Conservation (phyloP, 331 rosid species). For the Rosa hybrid region DNA sequence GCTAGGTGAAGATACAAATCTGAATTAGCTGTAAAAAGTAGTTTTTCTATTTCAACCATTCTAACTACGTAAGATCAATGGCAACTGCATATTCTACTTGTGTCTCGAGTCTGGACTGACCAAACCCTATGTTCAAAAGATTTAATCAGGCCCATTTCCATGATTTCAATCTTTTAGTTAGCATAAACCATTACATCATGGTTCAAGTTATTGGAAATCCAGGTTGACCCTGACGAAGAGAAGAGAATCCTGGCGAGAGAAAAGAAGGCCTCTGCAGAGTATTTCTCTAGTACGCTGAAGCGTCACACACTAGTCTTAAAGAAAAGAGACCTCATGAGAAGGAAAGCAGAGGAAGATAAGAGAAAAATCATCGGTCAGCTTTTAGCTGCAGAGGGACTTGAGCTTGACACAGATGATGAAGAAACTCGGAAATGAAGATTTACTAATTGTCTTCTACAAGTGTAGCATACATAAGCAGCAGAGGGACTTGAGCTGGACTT, state of each 20-base stretch:
- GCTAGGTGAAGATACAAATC: neutral
- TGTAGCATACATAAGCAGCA: constrained; percentile 46
- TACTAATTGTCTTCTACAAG: neutral
- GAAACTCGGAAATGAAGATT: constrained; percentile 33
- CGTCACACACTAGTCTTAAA: constrained; percentile 75
- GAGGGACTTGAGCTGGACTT: constrained; percentile 90
- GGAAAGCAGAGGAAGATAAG: constrained; percentile 77
- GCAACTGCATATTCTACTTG: neutral
- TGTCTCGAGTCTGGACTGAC: neutral
- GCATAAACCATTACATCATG: neutral
- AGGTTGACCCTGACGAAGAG: constrained; percentile 90
- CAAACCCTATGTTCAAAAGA: neutral
- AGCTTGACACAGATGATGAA: constrained; percentile 76
- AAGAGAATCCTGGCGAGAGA: constrained; percentile 81
- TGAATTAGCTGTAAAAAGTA: neutral
- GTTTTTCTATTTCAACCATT: neutral
- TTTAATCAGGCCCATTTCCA: constrained; percentile 1
- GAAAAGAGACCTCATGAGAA: constrained; percentile 85
- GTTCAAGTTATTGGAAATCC: constrained; percentile 23
- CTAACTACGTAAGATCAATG: neutral
- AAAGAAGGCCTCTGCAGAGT: constrained; percentile 72
- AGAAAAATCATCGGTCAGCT: constrained; percentile 55
- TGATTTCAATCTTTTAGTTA: neutral
- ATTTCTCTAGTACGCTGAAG: constrained; percentile 72
- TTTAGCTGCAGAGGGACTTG: constrained; percentile 89